A percentile compares a stretch with the other conserved stretches of the same genome.
Evolutionary conservation across 2,329 filamentous ascomycete genomes (phyloP).

Genomic region (Eutypella sp.): DNA sequence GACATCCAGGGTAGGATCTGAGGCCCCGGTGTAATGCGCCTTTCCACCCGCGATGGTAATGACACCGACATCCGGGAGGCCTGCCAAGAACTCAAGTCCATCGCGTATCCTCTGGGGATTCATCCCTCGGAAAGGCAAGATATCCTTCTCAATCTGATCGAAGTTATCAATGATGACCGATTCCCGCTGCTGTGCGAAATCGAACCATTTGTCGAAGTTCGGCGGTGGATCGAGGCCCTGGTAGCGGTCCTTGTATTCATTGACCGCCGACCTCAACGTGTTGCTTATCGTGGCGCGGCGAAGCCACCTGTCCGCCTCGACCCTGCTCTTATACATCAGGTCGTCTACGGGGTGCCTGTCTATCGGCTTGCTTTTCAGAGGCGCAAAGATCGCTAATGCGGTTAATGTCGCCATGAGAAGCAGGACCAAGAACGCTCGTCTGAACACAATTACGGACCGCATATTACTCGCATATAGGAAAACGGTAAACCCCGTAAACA

Average conservation of each 20-base stretch:
- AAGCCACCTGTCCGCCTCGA: conserved; percentile 46
- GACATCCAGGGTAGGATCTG: conserved; percentile 26
- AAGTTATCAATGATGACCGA: conserved; percentile 76
- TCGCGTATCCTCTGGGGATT: conserved; percentile 63
- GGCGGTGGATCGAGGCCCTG: conserved; percentile 69
- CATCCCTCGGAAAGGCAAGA: conserved; percentile 74
- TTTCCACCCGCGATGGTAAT: conserved; percentile 61
- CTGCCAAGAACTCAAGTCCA: conserved; percentile 39
- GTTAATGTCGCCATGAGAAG: conserved; percentile 34
- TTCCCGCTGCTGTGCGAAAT: conserved; percentile 63
- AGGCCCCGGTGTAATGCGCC: conserved; percentile 37
- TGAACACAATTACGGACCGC: conserved; percentile 37
- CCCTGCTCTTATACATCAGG: conserved; percentile 43
- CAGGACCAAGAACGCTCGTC: conserved; percentile 34
- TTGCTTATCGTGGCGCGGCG: conserved; percentile 41
- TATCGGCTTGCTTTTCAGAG: conserved; percentile 24
- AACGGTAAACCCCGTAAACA: conserved; percentile 35
- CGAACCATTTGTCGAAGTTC: conserved; percentile 80
- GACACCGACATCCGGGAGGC: conserved; percentile 39
- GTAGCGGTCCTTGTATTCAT: conserved; percentile 47
- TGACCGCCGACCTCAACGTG: conserved; percentile 40
- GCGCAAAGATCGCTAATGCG: conserved; percentile 32
- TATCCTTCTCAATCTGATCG: conserved; percentile 68
- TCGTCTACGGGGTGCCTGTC: conserved; percentile 42
- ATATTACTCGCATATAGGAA: conserved; percentile 42